These are phyloP conservation scores for Fusarium hainanense DNA, from an alignment of 2,329 filamentous ascomycete species.

Conservation along the genomic window DNA sequence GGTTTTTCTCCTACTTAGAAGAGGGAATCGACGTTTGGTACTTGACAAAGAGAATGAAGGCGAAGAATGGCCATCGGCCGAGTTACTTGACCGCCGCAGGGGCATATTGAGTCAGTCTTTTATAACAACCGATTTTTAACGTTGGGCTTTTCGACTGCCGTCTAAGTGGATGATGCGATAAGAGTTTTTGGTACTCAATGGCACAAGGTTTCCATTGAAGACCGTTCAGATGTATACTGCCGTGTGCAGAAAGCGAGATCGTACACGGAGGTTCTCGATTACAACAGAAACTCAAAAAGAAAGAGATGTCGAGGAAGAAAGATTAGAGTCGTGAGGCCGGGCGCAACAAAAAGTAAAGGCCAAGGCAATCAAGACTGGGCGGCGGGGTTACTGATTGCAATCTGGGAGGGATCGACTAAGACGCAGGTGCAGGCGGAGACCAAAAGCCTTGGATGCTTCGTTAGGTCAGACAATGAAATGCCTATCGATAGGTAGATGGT, in stretches of 20 bases:
- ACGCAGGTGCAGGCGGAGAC: constrained; percentile 26
- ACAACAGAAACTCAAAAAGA: constrained; percentile 5
- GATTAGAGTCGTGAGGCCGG: constrained; percentile 17
- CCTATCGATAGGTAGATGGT: constrained; percentile 18
- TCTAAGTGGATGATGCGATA: constrained; percentile 6
- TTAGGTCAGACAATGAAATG: constrained; percentile 19
- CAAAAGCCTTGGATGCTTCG: constrained; percentile 29
- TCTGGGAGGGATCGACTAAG: constrained; percentile 37
- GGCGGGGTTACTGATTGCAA: constrained; percentile 31
- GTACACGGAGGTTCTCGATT: constrained; percentile 2
- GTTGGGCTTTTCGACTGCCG: neutral
- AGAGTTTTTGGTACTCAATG: constrained; percentile 31
- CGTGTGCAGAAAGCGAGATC: constrained; percentile 3
- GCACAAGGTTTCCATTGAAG: constrained; percentile 36
- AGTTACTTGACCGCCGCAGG: constrained; percentile 44
- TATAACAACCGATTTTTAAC: constrained; percentile 4
- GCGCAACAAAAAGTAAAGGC: constrained; percentile 29
- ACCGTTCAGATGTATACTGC: constrained; percentile 7
- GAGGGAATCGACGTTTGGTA: constrained; percentile 48
- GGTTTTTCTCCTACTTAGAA: constrained; percentile 46
- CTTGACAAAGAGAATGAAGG: constrained; percentile 41
- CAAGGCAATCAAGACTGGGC: constrained; percentile 24
- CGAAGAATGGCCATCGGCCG: constrained; percentile 42
- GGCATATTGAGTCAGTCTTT: constrained; percentile 38
- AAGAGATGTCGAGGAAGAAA: constrained; percentile 22